phyloP scores from a whole-genome alignment of 75 land plant genomes.

The Picea sitchensis region DNA sequence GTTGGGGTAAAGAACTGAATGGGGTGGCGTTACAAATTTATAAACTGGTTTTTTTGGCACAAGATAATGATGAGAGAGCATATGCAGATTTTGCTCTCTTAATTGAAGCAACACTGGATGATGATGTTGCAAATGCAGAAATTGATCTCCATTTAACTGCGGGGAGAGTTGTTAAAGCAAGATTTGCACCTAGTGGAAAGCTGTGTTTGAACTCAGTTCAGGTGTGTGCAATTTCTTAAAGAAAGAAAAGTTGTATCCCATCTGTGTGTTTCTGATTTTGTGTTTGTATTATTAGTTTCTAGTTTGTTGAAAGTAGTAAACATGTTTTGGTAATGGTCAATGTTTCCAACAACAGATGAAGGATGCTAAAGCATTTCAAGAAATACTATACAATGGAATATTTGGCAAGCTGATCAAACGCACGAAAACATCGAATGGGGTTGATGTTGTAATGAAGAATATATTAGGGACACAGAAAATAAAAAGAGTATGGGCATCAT shows the following conservation, averaged over 20 bases:
- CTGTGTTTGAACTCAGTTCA: constrained; percentile 42
- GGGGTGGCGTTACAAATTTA: constrained; percentile 52
- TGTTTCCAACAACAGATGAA: constrained; percentile 35
- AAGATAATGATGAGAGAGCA: constrained; percentile 13
- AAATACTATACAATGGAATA: constrained; percentile 79
- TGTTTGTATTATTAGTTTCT: neutral
- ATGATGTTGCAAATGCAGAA: constrained; percentile 66
- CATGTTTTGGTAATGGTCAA: neutral
- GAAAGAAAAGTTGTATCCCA: neutral
- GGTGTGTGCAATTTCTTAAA: constrained; percentile 25
- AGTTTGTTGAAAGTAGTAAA: neutral
- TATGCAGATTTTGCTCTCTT: constrained; percentile 69
- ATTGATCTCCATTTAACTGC: constrained; percentile 46
- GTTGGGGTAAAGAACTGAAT: constrained; percentile 39
- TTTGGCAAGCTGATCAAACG: constrained; percentile 64
- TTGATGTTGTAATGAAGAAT: constrained; percentile 9
- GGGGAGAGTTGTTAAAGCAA: constrained; percentile 51
- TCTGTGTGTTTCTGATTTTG: neutral
- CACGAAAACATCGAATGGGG: constrained; percentile 24
- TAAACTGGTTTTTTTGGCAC: constrained; percentile 43
- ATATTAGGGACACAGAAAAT: constrained; percentile 50
- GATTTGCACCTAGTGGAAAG: constrained; percentile 45
- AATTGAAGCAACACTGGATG: constrained; percentile 56
- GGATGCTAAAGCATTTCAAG: constrained; percentile 79
- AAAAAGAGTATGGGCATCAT: constrained; percentile 45